These are phyloP conservation scores for Suhomyces ambrosiae DNA, from an alignment of 1,139 yeast genomes.

Conservation along the genomic window DNA sequence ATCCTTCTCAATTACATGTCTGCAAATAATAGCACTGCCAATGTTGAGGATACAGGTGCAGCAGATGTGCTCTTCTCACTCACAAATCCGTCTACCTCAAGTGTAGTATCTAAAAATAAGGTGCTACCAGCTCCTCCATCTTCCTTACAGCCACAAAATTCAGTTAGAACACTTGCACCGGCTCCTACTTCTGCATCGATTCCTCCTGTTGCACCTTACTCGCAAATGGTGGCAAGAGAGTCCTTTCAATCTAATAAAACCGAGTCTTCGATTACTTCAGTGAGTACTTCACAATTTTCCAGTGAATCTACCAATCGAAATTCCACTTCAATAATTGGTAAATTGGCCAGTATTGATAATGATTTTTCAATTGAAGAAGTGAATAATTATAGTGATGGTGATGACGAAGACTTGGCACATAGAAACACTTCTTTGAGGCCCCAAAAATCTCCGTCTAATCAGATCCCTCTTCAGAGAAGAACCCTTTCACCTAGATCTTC, in stretches of 20 bases:
- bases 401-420: constrained; percentile 16
- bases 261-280: constrained; percentile 18
- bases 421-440: constrained; percentile 15
- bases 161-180: constrained; percentile 5
- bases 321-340: constrained; percentile 1
- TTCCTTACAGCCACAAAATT: too few species aligned
- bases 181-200: constrained; percentile 3
- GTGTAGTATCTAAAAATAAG: constrained; percentile 29
- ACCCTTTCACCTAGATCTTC: constrained; percentile 11
- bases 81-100: constrained; percentile 20
- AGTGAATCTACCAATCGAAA: constrained; percentile 12
- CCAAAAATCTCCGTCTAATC: constrained; percentile 3
- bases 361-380: constrained; percentile 46
- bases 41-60: constrained; percentile 6
- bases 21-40: constrained; percentile 13
- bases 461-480: constrained; percentile 6
- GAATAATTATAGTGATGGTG: constrained; percentile 45
- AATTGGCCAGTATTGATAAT: constrained; percentile 15
- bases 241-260: constrained; percentile 22
- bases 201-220: constrained; percentile 15
- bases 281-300: constrained; percentile 20
- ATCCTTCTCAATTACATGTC: constrained; percentile 17
- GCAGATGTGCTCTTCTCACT: constrained; percentile 13
- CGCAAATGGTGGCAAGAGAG: constrained; percentile 14
- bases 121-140: constrained; percentile 36